Evolutionary conservation across 257 asterid species (phyloP), one percentile per base, ranked within the genome.

Genomic region (Catharanthus roseus): DNA sequence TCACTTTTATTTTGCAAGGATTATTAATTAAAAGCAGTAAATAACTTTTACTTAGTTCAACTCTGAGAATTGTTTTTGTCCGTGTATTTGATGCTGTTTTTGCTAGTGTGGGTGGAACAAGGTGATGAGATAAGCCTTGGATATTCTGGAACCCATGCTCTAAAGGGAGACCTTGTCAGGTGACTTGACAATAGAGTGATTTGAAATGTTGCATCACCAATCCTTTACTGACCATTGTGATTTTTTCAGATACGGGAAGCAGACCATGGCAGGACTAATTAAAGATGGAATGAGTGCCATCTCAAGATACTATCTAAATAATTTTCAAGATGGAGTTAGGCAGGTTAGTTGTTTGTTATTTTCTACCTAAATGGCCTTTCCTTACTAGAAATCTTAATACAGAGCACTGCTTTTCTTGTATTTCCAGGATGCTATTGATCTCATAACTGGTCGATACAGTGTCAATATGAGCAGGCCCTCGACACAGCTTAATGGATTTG

Each of bases 41-140:
- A 31, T 23, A 3, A 19, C 41, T 13, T 69, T 72, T 78, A 39
- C 61, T 13, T 38, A 1, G 21, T 41, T 38, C 56, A 41, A 36
- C 56, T 45, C 18, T 28, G 45, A 19, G 33, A 5, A 42, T 7
- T 0, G 10, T 41, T 67, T 31, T 71, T 41, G 50, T 62, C 73
- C 28, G 65, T 71, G 75, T 56, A 67, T 70, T 80, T 78, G 77
- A 65, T 76, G 56, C 73, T 78, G 8, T 79, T 77, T 70, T 38
- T 84, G 73, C 61, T 79, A 91, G 97, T 95, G 66, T 95, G 99
- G 99, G 95, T 78, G 70, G 90, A 91, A 55, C 97, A 95, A 55
- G 99, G 99, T 73, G 97, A 95, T 76, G 99, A 95, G 85, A 86
- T 95, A 80, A 95, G 99, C 86, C 87, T 95, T 11, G 97, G 85